phyloP scores from a whole-genome alignment of 1,284 basidiomycete species.

The Meripilus lineatus region DNA sequence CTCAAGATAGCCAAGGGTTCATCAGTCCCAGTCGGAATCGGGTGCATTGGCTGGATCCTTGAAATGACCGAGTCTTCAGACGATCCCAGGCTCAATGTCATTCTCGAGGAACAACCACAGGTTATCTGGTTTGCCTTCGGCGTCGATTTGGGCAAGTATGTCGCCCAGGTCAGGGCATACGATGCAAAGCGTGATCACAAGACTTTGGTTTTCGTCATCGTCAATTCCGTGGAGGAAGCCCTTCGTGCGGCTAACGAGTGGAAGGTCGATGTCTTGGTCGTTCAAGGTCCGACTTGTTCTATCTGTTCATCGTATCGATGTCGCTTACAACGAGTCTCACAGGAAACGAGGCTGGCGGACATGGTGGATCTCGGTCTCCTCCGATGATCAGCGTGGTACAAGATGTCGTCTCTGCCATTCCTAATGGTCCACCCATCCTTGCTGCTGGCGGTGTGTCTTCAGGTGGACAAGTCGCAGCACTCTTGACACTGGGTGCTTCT shows the following conservation, averaged over 20 bases:
- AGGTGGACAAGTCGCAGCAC: slow-evolving; percentile 58
- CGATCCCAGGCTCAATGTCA: slow-evolving; percentile 35
- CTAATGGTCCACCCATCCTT: slow-evolving; percentile 47
- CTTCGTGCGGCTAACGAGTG: slow-evolving; percentile 51
- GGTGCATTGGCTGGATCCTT: slow-evolving; percentile 67
- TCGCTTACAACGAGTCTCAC: neutral
- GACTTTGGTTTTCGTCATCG: slow-evolving; percentile 60
- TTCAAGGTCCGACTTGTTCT: slow-evolving; percentile 50
- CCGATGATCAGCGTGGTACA: slow-evolving; percentile 58
- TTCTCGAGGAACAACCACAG: slow-evolving; percentile 38
- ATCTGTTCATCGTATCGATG: neutral
- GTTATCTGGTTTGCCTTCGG: slow-evolving; percentile 77
- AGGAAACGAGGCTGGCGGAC: slow-evolving; percentile 77
- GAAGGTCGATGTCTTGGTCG: slow-evolving; percentile 67
- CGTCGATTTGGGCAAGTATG: slow-evolving; percentile 51
- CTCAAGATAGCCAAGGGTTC: slow-evolving; percentile 21
- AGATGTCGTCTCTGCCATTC: slow-evolving; percentile 41
- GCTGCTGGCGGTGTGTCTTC: slow-evolving; percentile 54
- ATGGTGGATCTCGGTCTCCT: slow-evolving; percentile 54
- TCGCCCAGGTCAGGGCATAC: slow-evolving; percentile 49
- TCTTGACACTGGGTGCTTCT: slow-evolving; percentile 60
- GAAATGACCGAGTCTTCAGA: slow-evolving; percentile 31
- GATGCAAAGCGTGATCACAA: slow-evolving; percentile 40
- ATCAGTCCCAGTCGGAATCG: slow-evolving; percentile 57
- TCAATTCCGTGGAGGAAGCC: slow-evolving; percentile 56